These are phyloP conservation scores for Dactylellina drechsleri DNA, from an alignment of 2,329 filamentous ascomycete genomes.

Conservation along the genomic window DNA sequence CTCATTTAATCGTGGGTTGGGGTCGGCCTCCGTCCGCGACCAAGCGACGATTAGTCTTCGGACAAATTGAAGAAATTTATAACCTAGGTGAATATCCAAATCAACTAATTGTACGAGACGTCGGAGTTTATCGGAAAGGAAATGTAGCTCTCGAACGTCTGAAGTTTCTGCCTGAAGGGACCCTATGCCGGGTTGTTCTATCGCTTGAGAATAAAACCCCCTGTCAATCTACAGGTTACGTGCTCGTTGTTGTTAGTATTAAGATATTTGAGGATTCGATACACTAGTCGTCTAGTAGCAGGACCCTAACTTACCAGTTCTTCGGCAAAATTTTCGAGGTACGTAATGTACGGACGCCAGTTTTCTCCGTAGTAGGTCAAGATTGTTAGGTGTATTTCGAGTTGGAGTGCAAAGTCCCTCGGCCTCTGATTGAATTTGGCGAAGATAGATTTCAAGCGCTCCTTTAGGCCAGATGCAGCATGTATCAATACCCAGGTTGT, in stretches of 20 bases:
- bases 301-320: slow-evolving; percentile 13
- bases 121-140: slow-evolving; percentile 17
- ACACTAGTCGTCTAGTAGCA: background rate
- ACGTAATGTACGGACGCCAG: slow-evolving; percentile 18
- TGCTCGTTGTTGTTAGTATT: background rate
- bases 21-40: background rate
- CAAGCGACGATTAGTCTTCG: slow-evolving; percentile 9
- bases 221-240: slow-evolving; percentile 3
- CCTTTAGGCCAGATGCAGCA: slow-evolving; percentile 16
- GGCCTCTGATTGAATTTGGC: slow-evolving; percentile 17
- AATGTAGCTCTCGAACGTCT: slow-evolving; percentile 25
- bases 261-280: background rate
- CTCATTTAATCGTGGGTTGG: background rate
- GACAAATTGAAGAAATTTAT: slow-evolving; percentile 8
- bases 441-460: slow-evolving; percentile 9
- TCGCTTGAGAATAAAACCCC: slow-evolving; percentile 31
- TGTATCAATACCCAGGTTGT: slow-evolving; percentile 18
- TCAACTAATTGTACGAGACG: slow-evolving; percentile 17
- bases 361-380: slow-evolving; percentile 12
- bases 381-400: slow-evolving; percentile 20
- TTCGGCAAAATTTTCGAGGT: slow-evolving; percentile 22
- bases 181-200: slow-evolving; percentile 2
- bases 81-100: slow-evolving; percentile 14
- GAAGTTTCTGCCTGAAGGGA: slow-evolving; percentile 27
- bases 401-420: slow-evolving; percentile 18